Evolutionary conservation across 768 basidiomycete genomes (phyloP), one percentile per base, ranked within the genome.

Genomic region (Lanmaoa pseudosensibilis): DNA sequence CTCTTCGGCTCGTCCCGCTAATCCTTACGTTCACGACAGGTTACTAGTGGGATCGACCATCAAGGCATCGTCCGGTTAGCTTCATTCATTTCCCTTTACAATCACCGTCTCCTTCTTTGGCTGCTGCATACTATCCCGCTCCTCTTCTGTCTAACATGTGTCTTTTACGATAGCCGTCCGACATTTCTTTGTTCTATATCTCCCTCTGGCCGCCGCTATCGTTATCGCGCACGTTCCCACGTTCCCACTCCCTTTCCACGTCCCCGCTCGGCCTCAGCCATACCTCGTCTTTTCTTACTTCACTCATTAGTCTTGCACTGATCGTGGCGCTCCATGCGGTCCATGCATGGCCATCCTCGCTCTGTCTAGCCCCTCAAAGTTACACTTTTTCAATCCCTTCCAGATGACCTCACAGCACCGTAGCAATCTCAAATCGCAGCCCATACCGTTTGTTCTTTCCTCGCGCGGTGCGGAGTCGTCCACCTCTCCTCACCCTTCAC

Each of bases 301-400:
- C 62, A 59, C 57, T 43, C 50, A 49, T 50, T 60, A 45, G 54
- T 46, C 43, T 56, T 27, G 40, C 46, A 18, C 32, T 46, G 55
- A 66, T 67, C 52, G 68, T 63, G 62, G 58, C 65, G 50, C 67
- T 60, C 57, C 71, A 71, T 71, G 70, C 58, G 63, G 64, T 56
- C 54, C 59, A 58, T 72, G 69, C 71, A 83, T 83, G 83, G 77
- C 79, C 54, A 68, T 76, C 46, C 74, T 78, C 50, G 70, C 78
- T 50, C 64, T 76, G 47, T 72, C 72, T 56, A 73, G 62, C 54
- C 65, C 74, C 58, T 74, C 79, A 56, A 70, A 71, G 59, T 46
- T 69, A 9, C 68, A 74, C 61, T 71, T 71, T 55, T 72, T 81
- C 62, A 66, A 70, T 69, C 77, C 78, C 61, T 75, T 79, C 64